These are phyloP conservation scores for Boletus pseudopeckii DNA, from an alignment of 768 basidiomycete genomes.

Conservation along the genomic window DNA sequence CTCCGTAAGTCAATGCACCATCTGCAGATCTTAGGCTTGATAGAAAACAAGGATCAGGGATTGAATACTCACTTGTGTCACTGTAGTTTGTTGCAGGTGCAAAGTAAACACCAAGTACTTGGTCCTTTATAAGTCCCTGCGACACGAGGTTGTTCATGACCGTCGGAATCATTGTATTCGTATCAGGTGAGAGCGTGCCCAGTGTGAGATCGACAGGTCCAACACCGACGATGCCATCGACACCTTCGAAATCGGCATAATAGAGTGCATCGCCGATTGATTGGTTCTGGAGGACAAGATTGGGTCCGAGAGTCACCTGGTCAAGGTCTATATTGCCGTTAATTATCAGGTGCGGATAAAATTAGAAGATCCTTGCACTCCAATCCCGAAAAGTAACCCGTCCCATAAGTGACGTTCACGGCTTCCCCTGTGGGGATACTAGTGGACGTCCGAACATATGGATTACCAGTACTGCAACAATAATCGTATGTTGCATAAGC, in stretches of 20 bases:
- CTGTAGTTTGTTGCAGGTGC: slow-evolving; percentile 16
- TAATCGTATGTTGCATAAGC: background rate
- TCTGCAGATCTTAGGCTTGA: slow-evolving; percentile 8
- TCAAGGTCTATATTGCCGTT: slow-evolving; percentile 16
- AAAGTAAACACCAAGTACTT: slow-evolving; percentile 23
- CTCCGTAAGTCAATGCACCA: slow-evolving; percentile 29
- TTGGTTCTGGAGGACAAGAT: slow-evolving; percentile 26
- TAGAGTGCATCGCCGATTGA: slow-evolving; percentile 26
- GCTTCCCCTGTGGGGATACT: slow-evolving; percentile 23
- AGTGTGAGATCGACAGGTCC: slow-evolving; percentile 23
- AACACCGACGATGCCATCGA: slow-evolving; percentile 30
- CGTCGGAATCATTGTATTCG: slow-evolving; percentile 17
- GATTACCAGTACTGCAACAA: slow-evolving; percentile 15
- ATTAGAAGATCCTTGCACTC: slow-evolving; percentile 26
- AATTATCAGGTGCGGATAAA: background rate
- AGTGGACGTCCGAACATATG: slow-evolving; percentile 19
- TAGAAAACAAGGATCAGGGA: too few species aligned
- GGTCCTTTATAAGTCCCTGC: slow-evolving; percentile 13
- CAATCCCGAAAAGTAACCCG: slow-evolving; percentile 27
- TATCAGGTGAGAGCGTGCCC: slow-evolving; percentile 8
- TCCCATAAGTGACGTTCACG: slow-evolving; percentile 6
- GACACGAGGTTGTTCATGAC: slow-evolving; percentile 22
- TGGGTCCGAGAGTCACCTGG: slow-evolving; percentile 21
- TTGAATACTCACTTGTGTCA: slow-evolving; percentile 13
- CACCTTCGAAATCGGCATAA: slow-evolving; percentile 13